A percentile compares a stretch with the other conserved stretches of the same genome.
phyloP scores from a whole-genome alignment of 495 filamentous ascomycete genomes.

The Neurospora africana region DNA sequence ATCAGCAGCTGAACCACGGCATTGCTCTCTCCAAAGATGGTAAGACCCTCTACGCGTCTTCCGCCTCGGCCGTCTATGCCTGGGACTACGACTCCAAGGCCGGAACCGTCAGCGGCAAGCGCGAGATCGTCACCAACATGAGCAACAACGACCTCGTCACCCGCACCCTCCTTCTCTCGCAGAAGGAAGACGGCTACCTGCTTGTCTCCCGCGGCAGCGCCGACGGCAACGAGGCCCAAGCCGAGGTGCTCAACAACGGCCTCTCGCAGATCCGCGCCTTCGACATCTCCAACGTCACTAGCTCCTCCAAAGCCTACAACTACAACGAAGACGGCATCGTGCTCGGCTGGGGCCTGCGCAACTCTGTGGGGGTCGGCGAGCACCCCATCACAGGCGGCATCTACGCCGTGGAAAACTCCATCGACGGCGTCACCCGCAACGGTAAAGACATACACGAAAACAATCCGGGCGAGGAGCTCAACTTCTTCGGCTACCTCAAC shows the following conservation, averaged over 20 bases:
- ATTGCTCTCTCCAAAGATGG: conserved; percentile 49
- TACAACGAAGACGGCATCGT: conserved; percentile 35
- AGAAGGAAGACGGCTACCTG: conserved; percentile 29
- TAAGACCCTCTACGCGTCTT: conserved; percentile 51
- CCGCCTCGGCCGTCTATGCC: conserved; percentile 39
- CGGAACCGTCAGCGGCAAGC: conserved; percentile 28
- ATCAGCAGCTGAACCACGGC: conserved; percentile 48
- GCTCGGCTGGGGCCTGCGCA: conserved; percentile 60
- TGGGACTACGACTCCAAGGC: conserved; percentile 45
- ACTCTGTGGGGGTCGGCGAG: conserved; percentile 53
- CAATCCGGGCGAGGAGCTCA: conserved; percentile 62
- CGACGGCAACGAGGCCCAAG: conserved; percentile 38
- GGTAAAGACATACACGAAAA: conserved; percentile 50
- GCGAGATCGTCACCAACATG: conserved; percentile 47
- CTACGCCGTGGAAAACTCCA: conserved; percentile 60
- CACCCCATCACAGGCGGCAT: conserved; percentile 47
- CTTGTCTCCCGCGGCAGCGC: conserved; percentile 49
- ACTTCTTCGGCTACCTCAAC: conserved; percentile 51
- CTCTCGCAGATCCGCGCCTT: conserved; percentile 52
- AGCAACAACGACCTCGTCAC: conserved; percentile 46
- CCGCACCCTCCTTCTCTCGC: conserved; percentile 45
- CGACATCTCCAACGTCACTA: conserved; percentile 34
- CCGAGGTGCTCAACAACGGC: conserved; percentile 37
- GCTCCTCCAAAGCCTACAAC: conserved; percentile 30
- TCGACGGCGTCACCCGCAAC: conserved; percentile 44